Evolutionary conservation across 1,284 basidiomycete species (phyloP).

Genomic region (Moesziomyces antarcticus): DNA sequence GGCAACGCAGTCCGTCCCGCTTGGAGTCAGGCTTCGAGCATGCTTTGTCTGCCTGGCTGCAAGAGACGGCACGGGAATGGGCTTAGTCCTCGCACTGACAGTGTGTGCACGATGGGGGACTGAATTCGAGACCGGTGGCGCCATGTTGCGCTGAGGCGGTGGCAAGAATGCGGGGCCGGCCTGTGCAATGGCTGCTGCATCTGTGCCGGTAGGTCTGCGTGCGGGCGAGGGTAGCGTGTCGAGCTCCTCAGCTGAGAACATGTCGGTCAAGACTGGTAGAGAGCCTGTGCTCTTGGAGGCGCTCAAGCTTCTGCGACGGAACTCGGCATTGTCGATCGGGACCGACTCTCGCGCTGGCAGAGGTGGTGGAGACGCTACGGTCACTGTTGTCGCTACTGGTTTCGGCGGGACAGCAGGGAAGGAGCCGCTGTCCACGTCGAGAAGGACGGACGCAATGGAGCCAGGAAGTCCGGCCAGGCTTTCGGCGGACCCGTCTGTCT

Average conservation of each 20-base stretch:
- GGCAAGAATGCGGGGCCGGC: slow-evolving; percentile 23
- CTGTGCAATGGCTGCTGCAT: slow-evolving; percentile 1
- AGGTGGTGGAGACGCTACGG: slow-evolving; percentile 7
- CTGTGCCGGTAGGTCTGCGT: slow-evolving; percentile 9
- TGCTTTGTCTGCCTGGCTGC: slow-evolving; percentile 12
- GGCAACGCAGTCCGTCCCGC: slow-evolving; percentile 9
- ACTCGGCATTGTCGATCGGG: neutral
- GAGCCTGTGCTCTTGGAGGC: slow-evolving; percentile 36
- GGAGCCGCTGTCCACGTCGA: slow-evolving; percentile 14
- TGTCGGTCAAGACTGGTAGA: slow-evolving; percentile 15
- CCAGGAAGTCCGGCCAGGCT: slow-evolving; percentile 22
- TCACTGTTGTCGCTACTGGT: neutral
- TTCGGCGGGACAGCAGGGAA: slow-evolving; percentile 6
- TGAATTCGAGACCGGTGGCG: slow-evolving; percentile 2
- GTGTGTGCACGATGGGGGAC: slow-evolving; percentile 29
- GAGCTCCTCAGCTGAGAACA: slow-evolving; percentile 4
- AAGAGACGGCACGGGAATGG: slow-evolving; percentile 18
- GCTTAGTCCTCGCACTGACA: slow-evolving; percentile 22
- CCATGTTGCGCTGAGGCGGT: slow-evolving; percentile 29
- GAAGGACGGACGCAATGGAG: slow-evolving; percentile 21
- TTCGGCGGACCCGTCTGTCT: slow-evolving; percentile 29
- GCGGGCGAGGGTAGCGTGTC: slow-evolving; percentile 25
- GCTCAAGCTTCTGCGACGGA: slow-evolving; percentile 23
- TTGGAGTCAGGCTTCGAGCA: slow-evolving; percentile 18
- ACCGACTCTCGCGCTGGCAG: slow-evolving; percentile 17